These are phyloP conservation scores for Psidium guajava DNA, from an alignment of 345 rosid species.

Conservation along the genomic window DNA sequence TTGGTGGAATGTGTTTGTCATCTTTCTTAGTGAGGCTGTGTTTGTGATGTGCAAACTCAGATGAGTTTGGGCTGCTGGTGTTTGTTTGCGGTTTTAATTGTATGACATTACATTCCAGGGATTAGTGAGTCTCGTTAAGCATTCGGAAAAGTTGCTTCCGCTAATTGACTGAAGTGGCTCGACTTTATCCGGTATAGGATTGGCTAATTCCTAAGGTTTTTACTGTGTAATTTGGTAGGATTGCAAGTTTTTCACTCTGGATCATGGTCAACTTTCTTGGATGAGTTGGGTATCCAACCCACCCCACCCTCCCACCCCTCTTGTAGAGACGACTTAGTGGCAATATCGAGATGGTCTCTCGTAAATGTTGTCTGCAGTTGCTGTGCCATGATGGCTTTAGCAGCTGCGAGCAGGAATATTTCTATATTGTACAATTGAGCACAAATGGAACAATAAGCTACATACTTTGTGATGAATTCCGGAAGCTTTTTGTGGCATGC, in stretches of 20 bases:
- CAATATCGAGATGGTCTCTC: not conserved
- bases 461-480: not conserved
- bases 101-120: not conserved
- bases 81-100: not conserved
- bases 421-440: not conserved
- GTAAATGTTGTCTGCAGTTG: not conserved
- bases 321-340: not conserved
- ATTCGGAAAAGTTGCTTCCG: not conserved
- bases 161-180: not conserved
- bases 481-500: not conserved
- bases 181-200: no score
- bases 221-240: not conserved
- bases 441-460: not conserved
- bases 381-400: not conserved
- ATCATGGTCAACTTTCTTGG: not conserved
- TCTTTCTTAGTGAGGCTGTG: not conserved
- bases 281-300: not conserved
- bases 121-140: not conserved
- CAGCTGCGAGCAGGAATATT: not conserved
- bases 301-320: not conserved
- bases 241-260: not conserved
- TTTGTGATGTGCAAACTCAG: not conserved
- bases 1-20: not conserved
- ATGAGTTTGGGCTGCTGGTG: not conserved
- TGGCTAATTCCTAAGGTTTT: no score